A percentile compares a stretch with the other conserved stretches of the same genome.
Conservation (phyloP, 306 rosid genomes). For the Dalbergia cultrata region DNA sequence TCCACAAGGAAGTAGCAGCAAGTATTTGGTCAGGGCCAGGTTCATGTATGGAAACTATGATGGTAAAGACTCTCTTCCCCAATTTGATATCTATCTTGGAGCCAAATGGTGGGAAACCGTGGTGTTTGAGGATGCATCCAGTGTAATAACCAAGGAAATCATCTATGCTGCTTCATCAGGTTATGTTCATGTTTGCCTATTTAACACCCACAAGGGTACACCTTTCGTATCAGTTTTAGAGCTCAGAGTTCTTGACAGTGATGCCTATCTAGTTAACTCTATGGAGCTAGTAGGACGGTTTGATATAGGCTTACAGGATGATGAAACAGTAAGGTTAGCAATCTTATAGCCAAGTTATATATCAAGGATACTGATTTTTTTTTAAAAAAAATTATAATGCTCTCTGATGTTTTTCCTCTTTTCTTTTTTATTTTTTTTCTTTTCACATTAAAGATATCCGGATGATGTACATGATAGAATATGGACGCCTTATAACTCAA, state of each 20-base stretch:
- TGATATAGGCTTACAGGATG: constrained; percentile 49
- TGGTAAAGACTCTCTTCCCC: constrained; percentile 45
- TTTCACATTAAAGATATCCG: constrained; percentile 45
- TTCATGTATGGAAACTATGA: constrained; percentile 56
- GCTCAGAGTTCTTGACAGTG: constrained; percentile 51
- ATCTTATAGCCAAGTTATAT: constrained; percentile 28
- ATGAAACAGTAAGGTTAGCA: constrained; percentile 44
- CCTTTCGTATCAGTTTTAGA: constrained; percentile 61
- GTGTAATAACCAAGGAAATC: constrained; percentile 51
- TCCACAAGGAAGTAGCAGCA: constrained; percentile 47
- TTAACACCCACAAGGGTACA: constrained; percentile 50
- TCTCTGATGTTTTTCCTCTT: not conserved
- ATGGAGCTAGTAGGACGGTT: constrained; percentile 45
- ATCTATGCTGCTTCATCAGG: constrained; percentile 48
- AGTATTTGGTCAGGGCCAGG: constrained; percentile 50
- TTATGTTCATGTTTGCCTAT: constrained; percentile 51
- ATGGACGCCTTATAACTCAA: constrained; percentile 52
- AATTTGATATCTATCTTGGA: constrained; percentile 56
- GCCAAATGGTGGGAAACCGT: constrained; percentile 45
- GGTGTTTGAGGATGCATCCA: constrained; percentile 46
- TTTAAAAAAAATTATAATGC: not conserved
- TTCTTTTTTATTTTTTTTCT: not conserved
- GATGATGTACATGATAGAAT: constrained; percentile 57
- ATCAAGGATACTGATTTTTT: not conserved
- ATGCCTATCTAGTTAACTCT: constrained; percentile 47